phyloP scores from a whole-genome alignment of 1,284 basidiomycete genomes.

The Phenoliferia sp. region DNA sequence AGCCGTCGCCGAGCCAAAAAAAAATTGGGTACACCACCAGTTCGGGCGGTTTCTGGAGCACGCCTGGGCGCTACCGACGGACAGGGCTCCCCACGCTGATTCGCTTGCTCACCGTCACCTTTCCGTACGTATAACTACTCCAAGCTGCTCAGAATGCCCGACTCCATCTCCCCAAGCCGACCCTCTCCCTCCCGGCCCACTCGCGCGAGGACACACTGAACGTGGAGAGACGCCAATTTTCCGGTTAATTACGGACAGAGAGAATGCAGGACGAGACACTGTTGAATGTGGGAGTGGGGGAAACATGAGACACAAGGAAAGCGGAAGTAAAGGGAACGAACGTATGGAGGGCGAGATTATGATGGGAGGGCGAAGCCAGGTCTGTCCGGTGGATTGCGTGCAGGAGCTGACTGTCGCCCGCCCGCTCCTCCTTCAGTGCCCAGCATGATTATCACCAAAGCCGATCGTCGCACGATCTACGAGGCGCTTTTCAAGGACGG shows the following conservation, averaged over 20 bases:
- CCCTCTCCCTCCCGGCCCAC: background rate
- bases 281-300: background rate
- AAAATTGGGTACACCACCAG: no score
- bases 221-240: background rate
- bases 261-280: background rate
- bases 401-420: slow-evolving; percentile 1
- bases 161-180: background rate
- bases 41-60: no score
- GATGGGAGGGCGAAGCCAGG: background rate
- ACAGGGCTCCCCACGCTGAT: background rate
- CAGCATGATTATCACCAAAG: slow-evolving; percentile 41
- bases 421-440: slow-evolving; percentile 4
- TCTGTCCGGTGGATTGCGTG: background rate
- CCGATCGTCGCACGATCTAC: slow-evolving; percentile 47
- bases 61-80: no score
- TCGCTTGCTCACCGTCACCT: background rate
- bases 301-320: background rate
- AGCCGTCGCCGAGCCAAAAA: no score
- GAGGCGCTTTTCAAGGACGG: slow-evolving; percentile 99
- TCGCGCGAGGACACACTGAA: background rate
- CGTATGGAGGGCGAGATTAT: background rate
- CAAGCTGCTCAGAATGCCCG: background rate
- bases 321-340: background rate
- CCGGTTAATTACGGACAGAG: background rate
- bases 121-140: background rate